Evolutionary conservation across 148 eudicot species (phyloP), one percentile per base, ranked within the genome.

Genomic region (Amaranthus palmeri): DNA sequence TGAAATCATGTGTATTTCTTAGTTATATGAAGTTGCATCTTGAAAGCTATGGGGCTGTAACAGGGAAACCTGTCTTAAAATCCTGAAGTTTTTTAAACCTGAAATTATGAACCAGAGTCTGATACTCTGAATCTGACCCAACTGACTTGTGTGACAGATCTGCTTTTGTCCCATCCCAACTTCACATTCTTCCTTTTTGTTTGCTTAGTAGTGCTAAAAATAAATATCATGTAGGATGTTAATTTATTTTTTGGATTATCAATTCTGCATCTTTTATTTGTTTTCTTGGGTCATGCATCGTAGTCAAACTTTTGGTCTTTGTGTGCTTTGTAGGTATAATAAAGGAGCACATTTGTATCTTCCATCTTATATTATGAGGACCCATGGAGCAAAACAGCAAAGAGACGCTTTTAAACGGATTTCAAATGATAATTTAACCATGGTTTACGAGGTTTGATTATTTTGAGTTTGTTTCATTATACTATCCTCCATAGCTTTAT

Each of bases 311-410:
- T 71, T 59, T 48, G 18, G 55, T 53, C 70, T 54, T 54, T 54
- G 17, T 72, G 49, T 52, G 8, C 71, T 51, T 72, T 76, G 70
- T 77, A 92, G 96, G 75, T 92, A 90, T 74, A 84, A 82, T 54
- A 85, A 77, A 75, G 97, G 97, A 79, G 93, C 92, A 55, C 78
- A 92, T 74, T 81, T 92, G 72, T 88, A 84, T 81, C 82, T 92
- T 72, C 96, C 96, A 42, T 92, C 98, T 4, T 92, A 86, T 77
- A 72, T 88, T 4, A 92, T 92, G 98, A 93, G 98, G 45, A 92
- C 93, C 41, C 96, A 90, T 84, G 98, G 98, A 74, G 90, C 96
- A 52, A 90, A 70, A 68, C 96, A 88, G 64, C 96, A 88, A 64
- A 85, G 88, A 13, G 88, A 83, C 41, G 96, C 85, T 14, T 70